Percentiles rank a stretch among this genome's conserved stretches.
phyloP scores from a whole-genome alignment of 225 moss, liverwort and hornwort genomes.

The Bryum argenteum region DNA sequence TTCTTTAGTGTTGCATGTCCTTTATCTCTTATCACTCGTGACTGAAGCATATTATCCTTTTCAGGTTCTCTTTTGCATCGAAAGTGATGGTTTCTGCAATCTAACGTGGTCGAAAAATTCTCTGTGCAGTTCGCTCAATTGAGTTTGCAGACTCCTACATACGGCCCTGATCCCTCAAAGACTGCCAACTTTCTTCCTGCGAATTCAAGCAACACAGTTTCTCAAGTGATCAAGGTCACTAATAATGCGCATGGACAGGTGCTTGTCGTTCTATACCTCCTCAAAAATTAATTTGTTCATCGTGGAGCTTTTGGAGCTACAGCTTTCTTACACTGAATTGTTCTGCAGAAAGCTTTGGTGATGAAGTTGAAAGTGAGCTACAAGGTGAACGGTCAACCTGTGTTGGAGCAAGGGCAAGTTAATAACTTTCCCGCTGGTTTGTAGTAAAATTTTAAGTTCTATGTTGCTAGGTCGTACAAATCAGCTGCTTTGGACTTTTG shows the following conservation, averaged over 20 bases:
- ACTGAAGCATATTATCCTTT: not conserved
- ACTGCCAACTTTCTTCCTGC: conserved; percentile 64
- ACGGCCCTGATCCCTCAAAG: too few relatives aligned
- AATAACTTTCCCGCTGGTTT: conserved; percentile 88
- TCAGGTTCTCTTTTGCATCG: not conserved
- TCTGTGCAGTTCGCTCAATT: conserved; percentile 79
- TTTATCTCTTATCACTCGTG: not conserved
- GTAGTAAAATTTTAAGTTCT: conserved; percentile 47
- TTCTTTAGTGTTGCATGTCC: not conserved
- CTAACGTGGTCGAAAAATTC: conserved; percentile 8
- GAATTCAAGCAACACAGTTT: conserved; percentile 64
- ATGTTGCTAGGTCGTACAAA: conserved; percentile 18
- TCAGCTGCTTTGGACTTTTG: conserved; percentile 22
- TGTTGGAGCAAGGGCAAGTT: conserved; percentile 94
- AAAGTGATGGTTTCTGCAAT: conserved; percentile 8
- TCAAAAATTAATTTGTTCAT: conserved; percentile 2
- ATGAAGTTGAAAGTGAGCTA: conserved; percentile 93
- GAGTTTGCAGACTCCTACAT: conserved; percentile 88
- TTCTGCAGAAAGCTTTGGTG: conserved; percentile 91
- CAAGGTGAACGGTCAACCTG: conserved; percentile 71
- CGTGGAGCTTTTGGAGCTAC: not conserved
- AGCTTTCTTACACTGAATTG: conserved; percentile 7
- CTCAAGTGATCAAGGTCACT: conserved; percentile 83
- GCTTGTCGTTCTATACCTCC: conserved; percentile 18
- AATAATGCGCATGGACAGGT: conserved; percentile 95